phyloP scores from a whole-genome alignment of 208 protist species.

The Trypanosomatidae sp. region DNA sequence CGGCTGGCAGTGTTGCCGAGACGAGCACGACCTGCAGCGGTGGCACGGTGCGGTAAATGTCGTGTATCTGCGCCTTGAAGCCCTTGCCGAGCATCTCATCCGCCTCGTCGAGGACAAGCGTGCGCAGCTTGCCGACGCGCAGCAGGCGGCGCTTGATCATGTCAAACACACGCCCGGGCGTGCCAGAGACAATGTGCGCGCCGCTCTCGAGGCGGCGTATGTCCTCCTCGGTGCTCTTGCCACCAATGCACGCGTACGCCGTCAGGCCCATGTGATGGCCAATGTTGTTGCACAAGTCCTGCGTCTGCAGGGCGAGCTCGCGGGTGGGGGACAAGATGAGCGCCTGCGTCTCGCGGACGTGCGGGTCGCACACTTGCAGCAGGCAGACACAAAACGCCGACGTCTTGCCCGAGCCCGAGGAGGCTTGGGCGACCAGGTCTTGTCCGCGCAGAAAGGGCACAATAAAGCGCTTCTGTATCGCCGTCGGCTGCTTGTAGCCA shows the following conservation, averaged over 20 bases:
- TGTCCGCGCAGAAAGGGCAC: conserved; percentile 76
- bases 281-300: conserved; percentile 90
- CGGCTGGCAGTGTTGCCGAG: conserved; percentile 78
- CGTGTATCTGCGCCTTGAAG: conserved; percentile 98
- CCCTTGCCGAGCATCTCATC: conserved; percentile 99
- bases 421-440: conserved; percentile 97
- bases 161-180: conserved; percentile 96
- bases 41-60: conserved; percentile 94
- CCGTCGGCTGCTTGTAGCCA: conserved; percentile 96
- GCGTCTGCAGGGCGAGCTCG: conserved; percentile 96
- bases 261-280: conserved; percentile 90
- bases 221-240: conserved; percentile 91
- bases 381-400: conserved; percentile 93
- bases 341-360: conserved; percentile 82
- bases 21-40: conserved; percentile 87
- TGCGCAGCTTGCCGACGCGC: conserved; percentile 66
- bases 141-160: conserved; percentile 93
- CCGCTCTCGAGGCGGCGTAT: conserved; percentile 80
- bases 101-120: conserved; percentile 98
- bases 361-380: conserved; percentile 79
- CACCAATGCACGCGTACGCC: conserved; percentile 83
- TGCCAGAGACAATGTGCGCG: conserved; percentile 96
- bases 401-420: conserved; percentile 98
- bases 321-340: conserved; percentile 97
- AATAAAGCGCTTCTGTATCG: conserved; percentile 98